These are phyloP conservation scores for Beauveria caledonica DNA, from an alignment of 2,329 filamentous ascomycete species.

Conservation along the genomic window DNA sequence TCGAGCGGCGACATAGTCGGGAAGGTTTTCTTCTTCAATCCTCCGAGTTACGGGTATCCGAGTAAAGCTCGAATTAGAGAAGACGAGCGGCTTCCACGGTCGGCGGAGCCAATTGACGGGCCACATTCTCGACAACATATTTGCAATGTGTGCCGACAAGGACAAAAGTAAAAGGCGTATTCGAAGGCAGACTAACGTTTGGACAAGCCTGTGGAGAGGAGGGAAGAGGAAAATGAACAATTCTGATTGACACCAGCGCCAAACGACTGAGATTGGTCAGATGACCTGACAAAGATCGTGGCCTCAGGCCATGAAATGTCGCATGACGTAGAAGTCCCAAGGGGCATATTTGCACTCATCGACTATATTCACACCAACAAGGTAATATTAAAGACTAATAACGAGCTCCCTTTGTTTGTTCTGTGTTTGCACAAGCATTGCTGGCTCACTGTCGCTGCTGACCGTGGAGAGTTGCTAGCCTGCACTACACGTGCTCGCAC, in stretches of 20 bases:
- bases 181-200: neutral
- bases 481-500: no score
- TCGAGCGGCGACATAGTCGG: constrained; percentile 16
- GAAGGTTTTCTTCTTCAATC: constrained; percentile 20
- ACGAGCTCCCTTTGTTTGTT: neutral
- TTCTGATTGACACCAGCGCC: no score
- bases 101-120: neutral
- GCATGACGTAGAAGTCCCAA: neutral
- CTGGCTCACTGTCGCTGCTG: neutral
- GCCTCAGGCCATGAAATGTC: neutral
- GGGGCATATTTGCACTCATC: neutral
- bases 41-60: neutral
- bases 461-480: neutral
- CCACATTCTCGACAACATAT: neutral
- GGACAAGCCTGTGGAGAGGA: neutral
- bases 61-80: constrained; percentile 11
- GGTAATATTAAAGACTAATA: neutral
- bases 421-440: neutral
- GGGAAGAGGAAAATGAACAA: neutral
- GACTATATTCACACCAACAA: neutral
- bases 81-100: neutral
- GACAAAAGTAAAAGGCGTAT: neutral
- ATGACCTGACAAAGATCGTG: neutral
- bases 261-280: neutral
- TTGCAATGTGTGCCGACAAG: neutral